Evolutionary conservation across 148 eudicot species (phyloP).

Genomic region (Vaccinium corymbosum): DNA sequence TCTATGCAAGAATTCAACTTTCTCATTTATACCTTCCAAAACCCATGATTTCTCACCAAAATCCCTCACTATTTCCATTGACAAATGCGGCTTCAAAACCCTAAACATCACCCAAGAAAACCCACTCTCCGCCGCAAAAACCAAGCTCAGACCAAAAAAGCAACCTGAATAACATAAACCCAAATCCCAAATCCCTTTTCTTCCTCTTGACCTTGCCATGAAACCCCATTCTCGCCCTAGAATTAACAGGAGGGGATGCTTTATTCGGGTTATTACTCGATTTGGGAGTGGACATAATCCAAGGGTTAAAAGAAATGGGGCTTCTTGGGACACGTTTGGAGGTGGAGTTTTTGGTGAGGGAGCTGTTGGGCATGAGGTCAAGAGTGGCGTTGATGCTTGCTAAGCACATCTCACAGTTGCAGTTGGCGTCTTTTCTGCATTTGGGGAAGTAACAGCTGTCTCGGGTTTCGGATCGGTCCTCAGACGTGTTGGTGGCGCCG

Average conservation of each 20-base stretch:
- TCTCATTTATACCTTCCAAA: constrained; percentile 35
- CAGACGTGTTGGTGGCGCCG: background rate
- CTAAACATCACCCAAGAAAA: constrained; percentile 34
- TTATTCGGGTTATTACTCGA: background rate
- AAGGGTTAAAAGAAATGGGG: constrained; percentile 34
- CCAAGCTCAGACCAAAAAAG: constrained; percentile 27
- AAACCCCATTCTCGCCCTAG: constrained; percentile 21
- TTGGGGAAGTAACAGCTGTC: constrained; percentile 58
- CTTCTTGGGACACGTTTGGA: constrained; percentile 27
- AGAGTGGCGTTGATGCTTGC: constrained; percentile 71
- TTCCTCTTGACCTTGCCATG: constrained; percentile 19
- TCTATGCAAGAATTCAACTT: constrained; percentile 38
- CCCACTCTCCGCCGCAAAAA: constrained; percentile 41
- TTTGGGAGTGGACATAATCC: constrained; percentile 39
- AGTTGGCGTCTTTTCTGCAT: constrained; percentile 71
- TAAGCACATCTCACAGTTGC: constrained; percentile 60
- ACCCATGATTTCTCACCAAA: constrained; percentile 31
- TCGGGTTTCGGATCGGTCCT: constrained; percentile 16
- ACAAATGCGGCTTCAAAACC: constrained; percentile 40
- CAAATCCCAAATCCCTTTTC: constrained; percentile 30
- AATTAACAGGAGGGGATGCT: constrained; percentile 22
- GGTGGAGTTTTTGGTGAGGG: constrained; percentile 37
- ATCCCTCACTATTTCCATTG: constrained; percentile 30
- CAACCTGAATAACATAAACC: constrained; percentile 28
- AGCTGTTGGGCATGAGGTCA: constrained; percentile 57